phyloP scores from a whole-genome alignment of 2,329 filamentous ascomycete genomes.

The Ceratocystis albifundus region DNA sequence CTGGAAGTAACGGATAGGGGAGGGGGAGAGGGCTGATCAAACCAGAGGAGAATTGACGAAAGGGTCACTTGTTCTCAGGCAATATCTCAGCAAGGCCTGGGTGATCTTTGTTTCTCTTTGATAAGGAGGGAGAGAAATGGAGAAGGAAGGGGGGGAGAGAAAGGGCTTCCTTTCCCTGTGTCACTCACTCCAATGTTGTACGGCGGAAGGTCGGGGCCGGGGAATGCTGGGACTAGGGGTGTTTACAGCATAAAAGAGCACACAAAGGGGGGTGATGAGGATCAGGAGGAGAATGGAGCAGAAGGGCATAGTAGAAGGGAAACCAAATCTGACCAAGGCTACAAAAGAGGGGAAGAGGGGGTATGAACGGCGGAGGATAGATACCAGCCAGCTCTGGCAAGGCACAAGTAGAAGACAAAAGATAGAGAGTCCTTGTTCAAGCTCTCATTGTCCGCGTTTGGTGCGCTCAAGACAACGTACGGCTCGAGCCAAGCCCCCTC shows the following conservation, averaged over 20 bases:
- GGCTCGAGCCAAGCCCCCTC: not conserved
- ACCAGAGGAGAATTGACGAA: not conserved
- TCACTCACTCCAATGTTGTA: not conserved
- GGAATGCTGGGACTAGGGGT: not conserved
- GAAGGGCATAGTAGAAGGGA: not conserved
- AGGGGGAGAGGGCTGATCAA: not conserved
- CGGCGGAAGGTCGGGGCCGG: not conserved
- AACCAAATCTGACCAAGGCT: not conserved
- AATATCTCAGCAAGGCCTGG: not conserved
- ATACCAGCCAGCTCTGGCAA: not conserved
- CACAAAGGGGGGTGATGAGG: not conserved
- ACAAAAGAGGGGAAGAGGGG: not conserved
- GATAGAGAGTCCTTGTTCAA: not conserved
- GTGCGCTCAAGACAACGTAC: not conserved
- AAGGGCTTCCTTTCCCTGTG: not conserved
- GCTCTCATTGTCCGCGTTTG: not conserved
- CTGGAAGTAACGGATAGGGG: too few relatives aligned
- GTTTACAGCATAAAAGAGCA: not conserved
- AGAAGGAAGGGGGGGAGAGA: not conserved
- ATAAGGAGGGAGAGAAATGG: not conserved
- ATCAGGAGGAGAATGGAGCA: not conserved
- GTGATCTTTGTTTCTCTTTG: not conserved
- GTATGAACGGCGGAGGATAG: not conserved
- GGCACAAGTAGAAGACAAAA: not conserved
- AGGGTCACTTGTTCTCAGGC: not conserved